Evolutionary conservation across 805 yeast genomes (phyloP).

Genomic region (Sugiyamaella valdiviana): DNA sequence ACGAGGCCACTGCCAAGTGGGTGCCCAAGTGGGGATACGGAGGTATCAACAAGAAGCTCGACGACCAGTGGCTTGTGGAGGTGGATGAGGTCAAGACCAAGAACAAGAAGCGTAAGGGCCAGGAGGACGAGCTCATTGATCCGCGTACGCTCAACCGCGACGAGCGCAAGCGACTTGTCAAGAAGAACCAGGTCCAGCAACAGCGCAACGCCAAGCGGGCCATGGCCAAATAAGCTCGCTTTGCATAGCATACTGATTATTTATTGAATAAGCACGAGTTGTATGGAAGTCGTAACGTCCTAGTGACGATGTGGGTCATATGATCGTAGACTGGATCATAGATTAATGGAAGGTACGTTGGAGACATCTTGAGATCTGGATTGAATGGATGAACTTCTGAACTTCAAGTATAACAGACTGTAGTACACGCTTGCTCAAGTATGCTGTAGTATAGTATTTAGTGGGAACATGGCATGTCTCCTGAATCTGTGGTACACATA

Average conservation of each 20-base stretch:
- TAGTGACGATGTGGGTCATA: too few species aligned
- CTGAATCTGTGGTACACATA: too few species aligned
- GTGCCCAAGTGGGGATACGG: constrained; percentile 98
- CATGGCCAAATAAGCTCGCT: constrained; percentile 23
- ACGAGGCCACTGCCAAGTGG: constrained; percentile 91
- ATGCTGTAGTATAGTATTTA: too few species aligned
- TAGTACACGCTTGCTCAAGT: too few species aligned
- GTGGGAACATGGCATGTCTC: too few species aligned
- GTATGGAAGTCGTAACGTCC: too few species aligned
- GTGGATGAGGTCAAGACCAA: constrained; percentile 61
- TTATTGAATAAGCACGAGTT: neutral
- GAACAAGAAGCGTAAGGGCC: constrained; percentile 32
- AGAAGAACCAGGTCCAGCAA: constrained; percentile 79
- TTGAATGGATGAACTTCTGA: too few species aligned
- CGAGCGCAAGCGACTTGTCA: constrained; percentile 77
- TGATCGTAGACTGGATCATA: too few species aligned
- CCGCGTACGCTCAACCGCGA: constrained; percentile 78
- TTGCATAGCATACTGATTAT: neutral
- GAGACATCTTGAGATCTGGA: too few species aligned
- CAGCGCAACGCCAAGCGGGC: constrained; percentile 54
- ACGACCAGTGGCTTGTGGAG: constrained; percentile 93
- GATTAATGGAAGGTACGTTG: too few species aligned
- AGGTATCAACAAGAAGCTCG: constrained; percentile 83
- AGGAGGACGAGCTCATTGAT: constrained; percentile 57
- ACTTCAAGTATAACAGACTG: too few species aligned